These are phyloP conservation scores for Blastobotrys arbuscula DNA, from an alignment of 1,139 yeast genomes.

Conservation along the genomic window DNA sequence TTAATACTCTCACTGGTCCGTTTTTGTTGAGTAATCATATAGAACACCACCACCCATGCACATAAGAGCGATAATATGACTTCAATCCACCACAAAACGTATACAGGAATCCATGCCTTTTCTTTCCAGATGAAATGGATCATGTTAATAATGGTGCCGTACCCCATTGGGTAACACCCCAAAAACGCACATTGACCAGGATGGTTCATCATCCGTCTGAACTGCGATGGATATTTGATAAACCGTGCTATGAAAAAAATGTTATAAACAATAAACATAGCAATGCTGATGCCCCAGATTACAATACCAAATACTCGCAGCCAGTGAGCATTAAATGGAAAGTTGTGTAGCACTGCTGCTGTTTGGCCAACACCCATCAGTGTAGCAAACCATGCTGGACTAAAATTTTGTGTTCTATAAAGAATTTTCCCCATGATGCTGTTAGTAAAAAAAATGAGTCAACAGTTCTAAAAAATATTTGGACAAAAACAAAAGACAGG, in stretches of 20 bases:
- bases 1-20: constrained; percentile 32
- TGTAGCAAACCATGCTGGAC: constrained; percentile 50
- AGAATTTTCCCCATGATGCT: background rate
- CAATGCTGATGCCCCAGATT: constrained; percentile 49
- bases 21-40: constrained; percentile 38
- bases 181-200: constrained; percentile 52
- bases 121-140: constrained; percentile 36
- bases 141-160: constrained; percentile 57
- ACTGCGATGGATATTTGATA: constrained; percentile 35
- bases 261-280: constrained; percentile 42
- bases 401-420: constrained; percentile 12
- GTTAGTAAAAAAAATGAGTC: background rate
- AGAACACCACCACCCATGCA: constrained; percentile 51
- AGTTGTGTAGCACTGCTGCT: constrained; percentile 51
- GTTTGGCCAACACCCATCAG: constrained; percentile 86
- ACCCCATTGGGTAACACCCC: constrained; percentile 80
- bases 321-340: constrained; percentile 64
- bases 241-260: constrained; percentile 39
- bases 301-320: constrained; percentile 51
- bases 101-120: constrained; percentile 33
- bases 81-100: constrained; percentile 67
- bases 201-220: constrained; percentile 39
- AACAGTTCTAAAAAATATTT: background rate
- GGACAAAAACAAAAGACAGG: background rate
- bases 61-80: constrained; percentile 47